These are phyloP conservation scores for Penicillium soppii DNA, from an alignment of 495 filamentous ascomycete genomes.

Conservation along the genomic window DNA sequence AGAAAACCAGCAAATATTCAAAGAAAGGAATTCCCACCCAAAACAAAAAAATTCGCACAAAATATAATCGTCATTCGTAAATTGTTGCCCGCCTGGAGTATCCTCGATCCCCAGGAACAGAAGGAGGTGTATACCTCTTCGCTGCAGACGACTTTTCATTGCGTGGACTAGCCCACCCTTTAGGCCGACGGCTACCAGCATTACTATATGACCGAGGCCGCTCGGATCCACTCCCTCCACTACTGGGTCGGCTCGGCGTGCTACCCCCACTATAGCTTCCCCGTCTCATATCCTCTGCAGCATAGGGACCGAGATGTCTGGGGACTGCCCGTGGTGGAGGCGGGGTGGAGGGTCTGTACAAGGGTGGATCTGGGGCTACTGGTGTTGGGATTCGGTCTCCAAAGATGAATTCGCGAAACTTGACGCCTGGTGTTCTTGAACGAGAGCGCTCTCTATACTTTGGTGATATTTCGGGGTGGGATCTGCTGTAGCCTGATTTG, in stretches of 20 bases:
- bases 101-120: constrained; percentile 17
- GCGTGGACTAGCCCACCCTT: constrained; percentile 19
- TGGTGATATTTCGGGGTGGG: constrained; percentile 15
- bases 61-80: constrained; percentile 10
- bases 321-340: constrained; percentile 21
- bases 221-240: constrained; percentile 29
- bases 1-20: neutral
- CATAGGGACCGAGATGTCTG: constrained; percentile 17
- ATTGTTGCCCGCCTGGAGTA: constrained; percentile 17
- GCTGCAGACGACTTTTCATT: constrained; percentile 13
- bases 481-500: constrained; percentile 13
- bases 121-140: constrained; percentile 20
- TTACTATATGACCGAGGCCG: constrained; percentile 23
- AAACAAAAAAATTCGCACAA: neutral
- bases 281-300: constrained; percentile 18
- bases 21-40: neutral
- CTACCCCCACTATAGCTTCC: constrained; percentile 26
- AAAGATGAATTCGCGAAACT: constrained; percentile 35
- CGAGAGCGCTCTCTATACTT: constrained; percentile 26
- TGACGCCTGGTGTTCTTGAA: constrained; percentile 22
- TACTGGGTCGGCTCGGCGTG: constrained; percentile 19
- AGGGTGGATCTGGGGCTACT: constrained; percentile 23
- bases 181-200: constrained; percentile 13
- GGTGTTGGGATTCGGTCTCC: constrained; percentile 21
- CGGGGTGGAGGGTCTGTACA: constrained; percentile 18